These are phyloP conservation scores for Fusarium annulatum DNA, from an alignment of 2,329 filamentous ascomycete species.

Conservation along the genomic window DNA sequence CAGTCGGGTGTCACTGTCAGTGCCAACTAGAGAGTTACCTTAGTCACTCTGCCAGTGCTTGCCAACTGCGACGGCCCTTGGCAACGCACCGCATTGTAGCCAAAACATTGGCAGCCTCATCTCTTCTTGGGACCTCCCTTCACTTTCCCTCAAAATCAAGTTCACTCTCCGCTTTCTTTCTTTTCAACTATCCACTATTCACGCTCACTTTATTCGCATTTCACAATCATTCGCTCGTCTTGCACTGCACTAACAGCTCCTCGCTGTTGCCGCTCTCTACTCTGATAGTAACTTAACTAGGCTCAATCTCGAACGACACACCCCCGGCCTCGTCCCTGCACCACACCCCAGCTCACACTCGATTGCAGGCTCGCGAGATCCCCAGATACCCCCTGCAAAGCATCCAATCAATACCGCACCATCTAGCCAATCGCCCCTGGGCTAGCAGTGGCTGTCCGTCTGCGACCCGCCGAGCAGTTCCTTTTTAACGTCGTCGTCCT, in stretches of 20 bases:
- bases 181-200: background rate
- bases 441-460: slow-evolving; percentile 34
- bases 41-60: slow-evolving; percentile 18
- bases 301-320: slow-evolving; percentile 3
- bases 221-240: slow-evolving; percentile 1
- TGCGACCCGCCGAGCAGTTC: slow-evolving; percentile 41
- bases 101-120: slow-evolving; percentile 44
- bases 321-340: slow-evolving; percentile 7
- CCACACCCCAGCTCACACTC: slow-evolving; percentile 28
- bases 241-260: slow-evolving; percentile 11
- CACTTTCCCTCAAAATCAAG: slow-evolving; percentile 24
- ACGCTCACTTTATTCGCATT: background rate
- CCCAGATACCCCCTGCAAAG: slow-evolving; percentile 34
- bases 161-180: slow-evolving; percentile 13
- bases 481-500: slow-evolving; percentile 46
- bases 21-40: background rate
- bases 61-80: slow-evolving; percentile 21
- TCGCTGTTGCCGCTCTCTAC: slow-evolving; percentile 9
- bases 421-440: slow-evolving; percentile 37
- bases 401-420: slow-evolving; percentile 40
- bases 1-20: background rate
- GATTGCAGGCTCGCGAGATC: slow-evolving; percentile 37
- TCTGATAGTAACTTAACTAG: slow-evolving; percentile 12
- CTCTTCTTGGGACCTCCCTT: slow-evolving; percentile 33
- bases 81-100: slow-evolving; percentile 14